These are phyloP conservation scores for Microglena sp. DNA, from an alignment of 139 green algal species.

Conservation along the genomic window DNA sequence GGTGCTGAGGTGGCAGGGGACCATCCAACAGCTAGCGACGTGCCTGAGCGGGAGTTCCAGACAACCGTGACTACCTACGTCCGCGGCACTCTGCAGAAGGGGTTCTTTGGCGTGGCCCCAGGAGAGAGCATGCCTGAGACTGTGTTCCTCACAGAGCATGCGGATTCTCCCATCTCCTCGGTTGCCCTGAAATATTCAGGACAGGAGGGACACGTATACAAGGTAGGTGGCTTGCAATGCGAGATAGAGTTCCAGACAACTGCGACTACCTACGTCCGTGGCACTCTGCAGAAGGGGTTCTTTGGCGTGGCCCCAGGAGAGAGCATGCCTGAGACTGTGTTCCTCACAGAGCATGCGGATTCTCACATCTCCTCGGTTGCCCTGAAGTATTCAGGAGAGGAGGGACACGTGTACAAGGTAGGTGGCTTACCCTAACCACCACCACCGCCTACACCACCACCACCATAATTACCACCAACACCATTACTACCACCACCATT, in stretches of 20 bases:
- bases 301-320: conserved; percentile 34
- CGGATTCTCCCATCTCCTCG: conserved; percentile 25
- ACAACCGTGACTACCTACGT: conserved; percentile 46
- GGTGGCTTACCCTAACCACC: not conserved
- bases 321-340: conserved; percentile 13
- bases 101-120: conserved; percentile 40
- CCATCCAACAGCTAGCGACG: too few relatives aligned
- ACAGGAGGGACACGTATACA: conserved; percentile 24
- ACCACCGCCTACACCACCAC: too few relatives aligned
- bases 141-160: conserved; percentile 37
- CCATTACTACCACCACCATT: too few relatives aligned
- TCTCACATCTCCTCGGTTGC: conserved; percentile 30
- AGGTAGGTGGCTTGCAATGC: conserved; percentile 7
- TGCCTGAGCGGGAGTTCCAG: too few relatives aligned
- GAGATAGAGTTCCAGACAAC: too few relatives aligned
- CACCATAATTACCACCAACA: too few relatives aligned
- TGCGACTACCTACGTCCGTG: conserved; percentile 39
- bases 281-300: conserved; percentile 24
- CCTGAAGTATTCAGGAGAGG: not conserved
- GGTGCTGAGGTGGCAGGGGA: too few relatives aligned
- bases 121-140: not conserved
- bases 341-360: conserved; percentile 31
- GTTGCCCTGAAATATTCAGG: conserved; percentile 9
- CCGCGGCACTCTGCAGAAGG: conserved; percentile 19
- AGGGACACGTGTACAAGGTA: conserved; percentile 31